Evolutionary conservation across 2,329 filamentous ascomycete genomes (phyloP).

Genomic region (Colletotrichum somersetense): DNA sequence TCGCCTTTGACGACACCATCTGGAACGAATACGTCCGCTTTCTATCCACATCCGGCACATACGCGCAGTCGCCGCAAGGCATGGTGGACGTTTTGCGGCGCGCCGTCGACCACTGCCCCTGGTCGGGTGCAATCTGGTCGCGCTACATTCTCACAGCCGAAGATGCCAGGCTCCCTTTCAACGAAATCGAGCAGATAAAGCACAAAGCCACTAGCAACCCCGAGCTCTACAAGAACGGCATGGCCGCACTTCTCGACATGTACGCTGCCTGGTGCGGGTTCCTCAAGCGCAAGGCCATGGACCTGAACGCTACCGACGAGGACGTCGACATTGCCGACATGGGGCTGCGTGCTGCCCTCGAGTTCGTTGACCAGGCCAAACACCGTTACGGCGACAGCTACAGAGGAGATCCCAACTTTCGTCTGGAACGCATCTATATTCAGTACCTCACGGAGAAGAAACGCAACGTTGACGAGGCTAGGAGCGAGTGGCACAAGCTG

Average conservation of each 20-base stretch:
- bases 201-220: constrained; percentile 90
- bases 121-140: constrained; percentile 92
- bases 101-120: constrained; percentile 91
- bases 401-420: constrained; percentile 88
- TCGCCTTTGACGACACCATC: constrained; percentile 78
- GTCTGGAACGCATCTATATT: constrained; percentile 91
- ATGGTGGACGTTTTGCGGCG: constrained; percentile 81
- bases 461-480: constrained; percentile 80
- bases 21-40: constrained; percentile 91
- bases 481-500: constrained; percentile 81
- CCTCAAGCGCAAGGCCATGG: constrained; percentile 86
- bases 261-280: constrained; percentile 96
- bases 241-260: constrained; percentile 90
- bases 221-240: constrained; percentile 85
- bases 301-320: constrained; percentile 79
- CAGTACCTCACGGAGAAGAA: constrained; percentile 91
- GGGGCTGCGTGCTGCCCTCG: constrained; percentile 85
- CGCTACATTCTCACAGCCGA: constrained; percentile 89
- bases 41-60: constrained; percentile 63
- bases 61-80: constrained; percentile 55
- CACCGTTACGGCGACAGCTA: constrained; percentile 80
- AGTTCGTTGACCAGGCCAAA: constrained; percentile 85
- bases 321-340: constrained; percentile 91
- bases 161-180: constrained; percentile 79
- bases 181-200: constrained; percentile 89